Evolutionary conservation across 2,329 filamentous ascomycete species (phyloP).

Genomic region (Fusarium anthophilum): DNA sequence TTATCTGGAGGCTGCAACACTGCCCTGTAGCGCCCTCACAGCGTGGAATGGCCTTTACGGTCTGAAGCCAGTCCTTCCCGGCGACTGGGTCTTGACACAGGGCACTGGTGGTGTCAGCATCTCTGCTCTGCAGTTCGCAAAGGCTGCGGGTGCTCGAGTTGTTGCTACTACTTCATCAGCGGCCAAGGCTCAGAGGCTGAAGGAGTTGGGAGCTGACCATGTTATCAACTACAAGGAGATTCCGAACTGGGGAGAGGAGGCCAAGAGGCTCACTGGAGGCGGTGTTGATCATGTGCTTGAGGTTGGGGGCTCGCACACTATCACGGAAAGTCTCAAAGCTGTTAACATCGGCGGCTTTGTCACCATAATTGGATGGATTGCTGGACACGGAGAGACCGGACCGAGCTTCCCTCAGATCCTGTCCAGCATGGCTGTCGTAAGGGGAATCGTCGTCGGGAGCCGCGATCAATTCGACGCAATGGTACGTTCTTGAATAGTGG

Average conservation of each 20-base stretch:
- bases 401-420: background rate
- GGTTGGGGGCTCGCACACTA: background rate
- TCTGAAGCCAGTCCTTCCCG: background rate
- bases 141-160: background rate
- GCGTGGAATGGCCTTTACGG: background rate
- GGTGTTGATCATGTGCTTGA: background rate
- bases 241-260: background rate
- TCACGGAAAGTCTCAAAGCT: background rate
- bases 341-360: background rate
- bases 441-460: background rate
- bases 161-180: background rate
- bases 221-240: background rate
- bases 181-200: background rate
- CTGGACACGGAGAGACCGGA: background rate
- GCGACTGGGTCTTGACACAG: background rate
- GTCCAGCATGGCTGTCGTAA: background rate
- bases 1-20: background rate
- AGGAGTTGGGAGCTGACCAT: background rate
- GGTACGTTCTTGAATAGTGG: background rate
- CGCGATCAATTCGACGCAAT: background rate
- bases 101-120: background rate
- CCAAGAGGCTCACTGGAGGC: background rate
- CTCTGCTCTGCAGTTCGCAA: background rate
- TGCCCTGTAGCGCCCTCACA: background rate
- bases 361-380: background rate